These are phyloP conservation scores for Xanthoconium purpureum DNA, from an alignment of 768 basidiomycete genomes.

Conservation along the genomic window DNA sequence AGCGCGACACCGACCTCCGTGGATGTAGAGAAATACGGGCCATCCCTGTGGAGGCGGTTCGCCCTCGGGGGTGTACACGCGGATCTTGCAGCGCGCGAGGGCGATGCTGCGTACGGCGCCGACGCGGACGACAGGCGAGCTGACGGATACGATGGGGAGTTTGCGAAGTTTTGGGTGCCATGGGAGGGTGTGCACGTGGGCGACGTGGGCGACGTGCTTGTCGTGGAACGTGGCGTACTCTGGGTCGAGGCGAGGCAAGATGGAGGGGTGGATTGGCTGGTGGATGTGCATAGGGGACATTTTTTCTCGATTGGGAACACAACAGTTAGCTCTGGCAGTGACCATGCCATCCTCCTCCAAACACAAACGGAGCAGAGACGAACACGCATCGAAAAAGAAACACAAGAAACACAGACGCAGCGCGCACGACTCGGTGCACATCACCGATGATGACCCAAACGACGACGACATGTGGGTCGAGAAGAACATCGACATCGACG, in stretches of 20 bases:
- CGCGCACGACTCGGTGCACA: conserved; percentile 32
- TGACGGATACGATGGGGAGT: conserved; percentile 46
- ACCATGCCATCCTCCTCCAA: conserved; percentile 28
- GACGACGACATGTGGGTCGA: conserved; percentile 84
- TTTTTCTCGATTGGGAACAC: background rate
- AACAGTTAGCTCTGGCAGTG: conserved; percentile 16
- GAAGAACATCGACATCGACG: conserved; percentile 79
- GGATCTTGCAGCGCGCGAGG: conserved; percentile 48
- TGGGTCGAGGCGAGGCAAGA: conserved; percentile 54
- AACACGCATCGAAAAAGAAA: conserved; percentile 53
- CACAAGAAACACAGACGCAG: conserved; percentile 41
- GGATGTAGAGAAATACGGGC: conserved; percentile 71
- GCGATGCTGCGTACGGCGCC: conserved; percentile 50
- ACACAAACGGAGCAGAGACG: conserved; percentile 34
- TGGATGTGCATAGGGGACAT: background rate
- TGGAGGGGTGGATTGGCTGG: conserved; percentile 59
- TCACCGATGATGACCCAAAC: conserved; percentile 70
- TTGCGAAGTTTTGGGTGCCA: conserved; percentile 59
- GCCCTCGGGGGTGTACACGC: conserved; percentile 64
- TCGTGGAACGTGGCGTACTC: conserved; percentile 65
- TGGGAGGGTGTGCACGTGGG: conserved; percentile 52
- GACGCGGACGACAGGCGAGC: conserved; percentile 53
- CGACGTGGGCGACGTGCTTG: conserved; percentile 38
- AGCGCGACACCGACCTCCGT: conserved; percentile 49
- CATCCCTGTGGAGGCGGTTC: conserved; percentile 49